phyloP scores from a whole-genome alignment of 2,329 filamentous ascomycete genomes.

The Parastagonospora nodorum region DNA sequence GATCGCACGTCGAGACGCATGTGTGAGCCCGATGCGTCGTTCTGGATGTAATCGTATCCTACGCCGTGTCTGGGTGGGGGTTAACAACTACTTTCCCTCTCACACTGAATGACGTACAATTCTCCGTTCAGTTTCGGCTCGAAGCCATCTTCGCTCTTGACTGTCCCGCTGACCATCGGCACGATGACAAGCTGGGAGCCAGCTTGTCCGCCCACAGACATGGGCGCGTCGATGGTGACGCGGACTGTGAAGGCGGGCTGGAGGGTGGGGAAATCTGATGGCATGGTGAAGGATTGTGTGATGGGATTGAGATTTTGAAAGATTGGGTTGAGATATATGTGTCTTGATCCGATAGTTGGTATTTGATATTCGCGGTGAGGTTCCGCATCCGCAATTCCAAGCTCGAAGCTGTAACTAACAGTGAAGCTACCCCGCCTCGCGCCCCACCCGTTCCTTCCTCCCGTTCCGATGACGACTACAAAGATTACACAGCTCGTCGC shows the following conservation, averaged over 20 bases:
- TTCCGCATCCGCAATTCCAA: neutral
- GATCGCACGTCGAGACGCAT: slow-evolving; percentile 37
- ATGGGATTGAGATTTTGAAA: neutral
- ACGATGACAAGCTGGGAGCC: slow-evolving; percentile 32
- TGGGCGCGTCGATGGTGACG: slow-evolving; percentile 33
- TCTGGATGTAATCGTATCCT: slow-evolving; percentile 42
- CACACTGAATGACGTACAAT: slow-evolving; percentile 16
- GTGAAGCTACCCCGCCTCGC: slow-evolving; percentile 22
- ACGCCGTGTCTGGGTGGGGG: slow-evolving; percentile 26
- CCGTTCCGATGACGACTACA: slow-evolving; percentile 8
- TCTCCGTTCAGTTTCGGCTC: slow-evolving; percentile 34
- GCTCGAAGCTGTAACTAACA: neutral
- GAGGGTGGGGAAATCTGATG: slow-evolving; percentile 35
- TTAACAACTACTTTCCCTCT: neutral
- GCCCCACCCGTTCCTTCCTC: slow-evolving; percentile 16
- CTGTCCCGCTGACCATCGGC: slow-evolving; percentile 35
- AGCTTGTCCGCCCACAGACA: slow-evolving; percentile 30
- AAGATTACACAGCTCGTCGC: neutral
- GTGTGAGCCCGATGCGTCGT: slow-evolving; percentile 28
- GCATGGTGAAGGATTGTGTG: neutral
- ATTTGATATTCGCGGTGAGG: neutral
- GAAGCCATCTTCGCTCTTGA: slow-evolving; percentile 38
- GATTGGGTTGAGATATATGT: neutral
- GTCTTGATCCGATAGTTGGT: neutral
- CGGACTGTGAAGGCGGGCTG: slow-evolving; percentile 39